Evolutionary conservation across 2,329 filamentous ascomycete genomes (phyloP).

Genomic region (Graphium sp.): DNA sequence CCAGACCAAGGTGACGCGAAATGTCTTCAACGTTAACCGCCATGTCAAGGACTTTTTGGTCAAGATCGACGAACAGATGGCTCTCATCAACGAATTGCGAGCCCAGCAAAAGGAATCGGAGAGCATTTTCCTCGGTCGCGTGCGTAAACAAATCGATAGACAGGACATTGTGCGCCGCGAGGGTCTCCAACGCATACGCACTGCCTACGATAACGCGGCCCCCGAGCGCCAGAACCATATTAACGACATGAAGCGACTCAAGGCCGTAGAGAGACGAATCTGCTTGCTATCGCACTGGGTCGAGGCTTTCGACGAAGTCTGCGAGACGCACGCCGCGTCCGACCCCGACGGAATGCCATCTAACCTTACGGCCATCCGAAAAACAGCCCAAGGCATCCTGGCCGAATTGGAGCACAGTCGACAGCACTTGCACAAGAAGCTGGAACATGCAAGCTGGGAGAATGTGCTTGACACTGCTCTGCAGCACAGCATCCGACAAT

Average conservation of each 20-base stretch:
- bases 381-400: conserved; percentile 76
- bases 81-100: conserved; percentile 89
- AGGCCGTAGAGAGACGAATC: conserved; percentile 72
- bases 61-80: conserved; percentile 98
- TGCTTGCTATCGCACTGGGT: conserved; percentile 82
- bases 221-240: conserved; percentile 65
- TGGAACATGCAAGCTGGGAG: conserved; percentile 75
- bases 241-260: conserved; percentile 64
- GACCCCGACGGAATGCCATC: conserved; percentile 51
- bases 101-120: conserved; percentile 85
- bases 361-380: conserved; percentile 60
- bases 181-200: conserved; percentile 62
- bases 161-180: conserved; percentile 60
- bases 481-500: conserved; percentile 65
- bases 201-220: conserved; percentile 67
- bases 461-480: conserved; percentile 74
- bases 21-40: conserved; percentile 96
- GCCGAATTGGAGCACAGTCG: conserved; percentile 79
- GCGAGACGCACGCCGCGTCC: conserved; percentile 36
- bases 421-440: conserved; percentile 74
- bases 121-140: conserved; percentile 66
- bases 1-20: conserved; percentile 97
- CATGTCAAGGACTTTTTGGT: conserved; percentile 98
- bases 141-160: conserved; percentile 81
- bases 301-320: conserved; percentile 73